A percentile compares a stretch with the other conserved stretches of the same genome.
Conservation (phyloP, 805 yeast genomes). For the Tetrapisispora phaffii region DNA sequence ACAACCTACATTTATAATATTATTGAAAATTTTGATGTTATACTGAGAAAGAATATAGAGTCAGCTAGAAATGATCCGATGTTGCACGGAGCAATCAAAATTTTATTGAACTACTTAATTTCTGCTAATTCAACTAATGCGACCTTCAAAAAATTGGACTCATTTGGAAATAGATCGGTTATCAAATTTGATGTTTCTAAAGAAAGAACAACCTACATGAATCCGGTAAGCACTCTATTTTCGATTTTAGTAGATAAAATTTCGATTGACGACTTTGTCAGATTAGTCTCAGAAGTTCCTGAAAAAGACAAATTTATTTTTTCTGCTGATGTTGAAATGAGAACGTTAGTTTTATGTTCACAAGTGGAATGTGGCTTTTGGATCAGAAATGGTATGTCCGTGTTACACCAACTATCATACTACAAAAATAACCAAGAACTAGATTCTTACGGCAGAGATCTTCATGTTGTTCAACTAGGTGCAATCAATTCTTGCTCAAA, state of each 20-base stretch:
- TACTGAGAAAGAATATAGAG: conserved; percentile 13
- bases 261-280: conserved; percentile 16
- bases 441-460: conserved; percentile 60
- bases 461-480: conserved; percentile 57
- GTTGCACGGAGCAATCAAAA: conserved; percentile 29
- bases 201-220: conserved; percentile 45
- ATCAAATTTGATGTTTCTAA: conserved; percentile 37
- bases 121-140: conserved; percentile 23
- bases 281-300: conserved; percentile 8
- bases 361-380: conserved; percentile 60
- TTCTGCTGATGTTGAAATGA: conserved; percentile 48
- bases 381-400: conserved; percentile 62
- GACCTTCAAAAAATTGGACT: conserved; percentile 18
- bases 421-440: conserved; percentile 40
- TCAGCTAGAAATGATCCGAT: conserved; percentile 9
- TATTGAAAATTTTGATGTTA: conserved; percentile 31
- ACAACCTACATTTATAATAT: conserved; percentile 37
- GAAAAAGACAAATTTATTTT: conserved; percentile 31
- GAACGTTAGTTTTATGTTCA: conserved; percentile 49
- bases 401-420: conserved; percentile 40
- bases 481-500: conserved; percentile 18
- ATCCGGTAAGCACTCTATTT: conserved; percentile 50
- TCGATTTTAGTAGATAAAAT: conserved; percentile 32
- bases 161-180: conserved; percentile 15
- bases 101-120: conserved; percentile 19